phyloP scores from a whole-genome alignment of 139 green algal species.

The Picochlorum costavermella region DNA sequence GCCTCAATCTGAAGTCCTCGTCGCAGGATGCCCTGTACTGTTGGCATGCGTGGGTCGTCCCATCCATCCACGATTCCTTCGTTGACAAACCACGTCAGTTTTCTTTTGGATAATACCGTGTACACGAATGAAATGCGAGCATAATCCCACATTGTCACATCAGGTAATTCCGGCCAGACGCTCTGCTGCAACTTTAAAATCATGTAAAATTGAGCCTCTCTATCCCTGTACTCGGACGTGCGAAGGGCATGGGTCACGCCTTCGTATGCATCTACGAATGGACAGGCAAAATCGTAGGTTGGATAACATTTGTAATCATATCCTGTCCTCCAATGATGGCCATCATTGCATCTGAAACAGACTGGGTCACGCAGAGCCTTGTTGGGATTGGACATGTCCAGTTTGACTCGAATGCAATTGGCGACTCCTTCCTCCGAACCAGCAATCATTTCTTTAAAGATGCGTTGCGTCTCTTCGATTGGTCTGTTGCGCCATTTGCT shows the following conservation, averaged over 20 bases:
- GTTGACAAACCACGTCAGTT: constrained; percentile 92
- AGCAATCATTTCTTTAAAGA: constrained; percentile 88
- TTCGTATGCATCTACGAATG: constrained; percentile 89
- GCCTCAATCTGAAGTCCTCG: constrained; percentile 49
- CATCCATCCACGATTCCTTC: constrained; percentile 79
- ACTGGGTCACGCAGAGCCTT: constrained; percentile 90
- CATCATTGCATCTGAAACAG: constrained; percentile 85
- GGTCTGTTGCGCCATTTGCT: constrained; percentile 48
- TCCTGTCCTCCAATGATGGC: constrained; percentile 85
- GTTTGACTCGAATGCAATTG: constrained; percentile 86
- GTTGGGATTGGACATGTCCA: constrained; percentile 76
- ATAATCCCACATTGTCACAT: constrained; percentile 96
- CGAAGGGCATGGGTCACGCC: constrained; percentile 94
- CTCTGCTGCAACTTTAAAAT: constrained; percentile 66
- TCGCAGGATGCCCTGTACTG: constrained; percentile 68
- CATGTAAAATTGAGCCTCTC: constrained; percentile 82
- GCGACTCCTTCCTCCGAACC: constrained; percentile 56
- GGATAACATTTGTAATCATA: constrained; percentile 92
- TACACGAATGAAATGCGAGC: constrained; percentile 63
- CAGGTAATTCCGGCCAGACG: constrained; percentile 59
- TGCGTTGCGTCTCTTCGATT: constrained; percentile 75
- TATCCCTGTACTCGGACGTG: constrained; percentile 89
- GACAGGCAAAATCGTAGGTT: constrained; percentile 98
- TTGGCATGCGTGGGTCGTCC: constrained; percentile 94
- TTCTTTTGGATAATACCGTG: constrained; percentile 92